Conservation (phyloP, 345 rosid genomes). For the Eucalyptus paniculata region DNA sequence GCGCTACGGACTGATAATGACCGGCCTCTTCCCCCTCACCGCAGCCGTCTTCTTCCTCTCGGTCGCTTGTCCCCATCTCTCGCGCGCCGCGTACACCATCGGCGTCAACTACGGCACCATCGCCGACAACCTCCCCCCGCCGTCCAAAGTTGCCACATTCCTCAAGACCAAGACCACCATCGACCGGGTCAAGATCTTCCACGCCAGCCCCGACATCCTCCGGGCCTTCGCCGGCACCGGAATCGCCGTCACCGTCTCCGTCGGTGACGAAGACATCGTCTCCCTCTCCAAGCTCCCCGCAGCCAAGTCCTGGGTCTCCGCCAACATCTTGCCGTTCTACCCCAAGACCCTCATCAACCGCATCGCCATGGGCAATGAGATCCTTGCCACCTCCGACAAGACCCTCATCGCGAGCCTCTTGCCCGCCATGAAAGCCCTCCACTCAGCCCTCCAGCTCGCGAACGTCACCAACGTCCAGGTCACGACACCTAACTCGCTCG, state of each 20-base stretch:
- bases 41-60: slow-evolving; percentile 1
- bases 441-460: slow-evolving; percentile 38
- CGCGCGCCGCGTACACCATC: slow-evolving; percentile 26
- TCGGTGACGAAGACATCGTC: slow-evolving; percentile 50
- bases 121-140: slow-evolving; percentile 71
- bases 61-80: neutral
- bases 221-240: slow-evolving; percentile 58
- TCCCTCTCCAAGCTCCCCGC: slow-evolving; percentile 38
- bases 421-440: slow-evolving; percentile 56
- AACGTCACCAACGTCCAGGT: slow-evolving; percentile 39
- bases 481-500: slow-evolving; percentile 66
- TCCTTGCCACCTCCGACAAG: slow-evolving; percentile 37
- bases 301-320: slow-evolving; percentile 49
- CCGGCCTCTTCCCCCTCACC: neutral
- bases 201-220: slow-evolving; percentile 52
- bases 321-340: slow-evolving; percentile 38
- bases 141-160: slow-evolving; percentile 51
- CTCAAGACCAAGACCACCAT: slow-evolving; percentile 56
- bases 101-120: slow-evolving; percentile 78
- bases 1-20: neutral
- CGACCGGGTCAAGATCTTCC: slow-evolving; percentile 65
- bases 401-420: slow-evolving; percentile 44
- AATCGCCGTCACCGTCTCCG: slow-evolving; percentile 52
- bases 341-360: slow-evolving; percentile 35
- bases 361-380: neutral